phyloP scores from a whole-genome alignment of 1,284 basidiomycete species.

The Trichosporon faecale region DNA sequence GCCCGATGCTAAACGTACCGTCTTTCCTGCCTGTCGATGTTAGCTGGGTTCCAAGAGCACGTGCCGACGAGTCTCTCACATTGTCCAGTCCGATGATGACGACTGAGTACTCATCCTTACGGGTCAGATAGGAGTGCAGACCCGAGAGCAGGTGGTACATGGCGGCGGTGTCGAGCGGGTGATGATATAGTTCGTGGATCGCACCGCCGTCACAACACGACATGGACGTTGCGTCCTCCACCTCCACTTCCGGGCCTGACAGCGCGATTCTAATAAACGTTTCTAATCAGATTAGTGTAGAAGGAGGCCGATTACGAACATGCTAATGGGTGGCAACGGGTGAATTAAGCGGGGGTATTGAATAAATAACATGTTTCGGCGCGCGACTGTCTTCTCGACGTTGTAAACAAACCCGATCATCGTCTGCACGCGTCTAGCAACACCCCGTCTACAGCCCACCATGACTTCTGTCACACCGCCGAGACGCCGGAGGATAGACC shows the following conservation, averaged over 20 bases:
- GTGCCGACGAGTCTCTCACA: conserved; percentile 29
- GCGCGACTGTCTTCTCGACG: not conserved
- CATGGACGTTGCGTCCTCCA: not conserved
- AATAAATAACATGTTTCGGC: not conserved
- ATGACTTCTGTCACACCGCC: not conserved
- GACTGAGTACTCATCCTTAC: conserved; percentile 89
- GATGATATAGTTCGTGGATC: not conserved
- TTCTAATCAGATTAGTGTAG: not conserved
- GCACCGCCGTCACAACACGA: not conserved
- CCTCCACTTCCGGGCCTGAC: not conserved
- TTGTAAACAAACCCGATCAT: not conserved
- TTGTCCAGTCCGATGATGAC: conserved; percentile 74
- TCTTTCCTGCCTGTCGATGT: conserved; percentile 69
- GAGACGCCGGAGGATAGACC: not conserved
- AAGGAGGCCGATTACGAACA: not conserved
- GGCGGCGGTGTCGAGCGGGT: not conserved
- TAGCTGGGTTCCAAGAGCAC: not conserved
- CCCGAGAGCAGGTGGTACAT: conserved; percentile 90
- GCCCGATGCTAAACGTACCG: conserved; percentile 56
- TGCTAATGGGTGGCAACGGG: not conserved
- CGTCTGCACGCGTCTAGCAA: not conserved
- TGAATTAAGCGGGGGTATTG: not conserved
- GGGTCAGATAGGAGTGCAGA: conserved; percentile 79
- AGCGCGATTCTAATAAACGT: not conserved
- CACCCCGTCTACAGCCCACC: not conserved